Base-by-base conservation (phyloP, 2,329 filamentous ascomycete genomes). In the Ilyonectria mors-panacis region DNA sequence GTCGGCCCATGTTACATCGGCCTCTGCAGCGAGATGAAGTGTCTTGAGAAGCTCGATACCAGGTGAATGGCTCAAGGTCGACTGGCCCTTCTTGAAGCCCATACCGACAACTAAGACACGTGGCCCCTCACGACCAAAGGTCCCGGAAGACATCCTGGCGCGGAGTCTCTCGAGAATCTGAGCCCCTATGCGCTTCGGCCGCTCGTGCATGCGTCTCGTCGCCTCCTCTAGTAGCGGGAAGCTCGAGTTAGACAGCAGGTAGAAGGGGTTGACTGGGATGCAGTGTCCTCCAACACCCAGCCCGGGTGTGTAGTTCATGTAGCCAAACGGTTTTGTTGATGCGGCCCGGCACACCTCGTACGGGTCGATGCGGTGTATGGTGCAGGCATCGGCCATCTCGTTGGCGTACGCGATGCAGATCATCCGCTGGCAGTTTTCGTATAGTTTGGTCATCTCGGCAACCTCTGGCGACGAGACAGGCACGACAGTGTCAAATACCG, bases 371-470 rank as follows among this genome's bases (percentile, higher is more conserved):
- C 73, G 79, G 53, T 84, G 80, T 0, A 75, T 65, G 9, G 75
- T 59, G 61, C 85, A 88, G 8, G 86, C 86, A 69, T 88, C 85
- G 1, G 86, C 85, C 84, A 88, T 87, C 67, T 88, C 86, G 69
- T 88, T 88, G 63, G 82, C 85, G 61, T 85, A 88, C 0, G 86
- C 85, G 37, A 87, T 86, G 71, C 81, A 82, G 12, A 88, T 78
- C 83, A 87, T 88, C 2, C 86, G 81, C 72, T 88, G 85, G 72
- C 87, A 89, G 73, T 88, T 89, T 66, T 88, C 86, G 71, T 87
- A 88, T 10, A 89, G 77, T 76, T 89, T 89, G 67, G 83, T 86
- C 85, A 88, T 88, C 75, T 88, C 87, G 1, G 87, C 87, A 1
- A 87, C 85, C 70, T 89, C 87, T 1, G 86, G 86, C 35, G 76